Conservation (phyloP, 1,284 basidiomycete species). For the Abortiporus biennis region DNA sequence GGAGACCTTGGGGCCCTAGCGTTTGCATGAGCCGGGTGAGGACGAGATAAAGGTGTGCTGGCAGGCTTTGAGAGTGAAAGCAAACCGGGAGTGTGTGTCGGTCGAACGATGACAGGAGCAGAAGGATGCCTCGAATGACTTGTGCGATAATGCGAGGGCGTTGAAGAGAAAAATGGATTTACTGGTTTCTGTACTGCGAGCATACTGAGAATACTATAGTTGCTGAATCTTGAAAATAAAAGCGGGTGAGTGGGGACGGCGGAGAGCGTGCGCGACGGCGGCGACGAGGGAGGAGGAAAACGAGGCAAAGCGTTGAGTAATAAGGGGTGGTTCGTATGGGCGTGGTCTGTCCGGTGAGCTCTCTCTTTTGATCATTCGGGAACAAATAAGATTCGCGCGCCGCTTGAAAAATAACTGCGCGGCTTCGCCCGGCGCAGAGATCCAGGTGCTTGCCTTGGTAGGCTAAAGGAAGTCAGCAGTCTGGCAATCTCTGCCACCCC, state of each 20-base stretch:
- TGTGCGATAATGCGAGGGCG: conserved; percentile 34
- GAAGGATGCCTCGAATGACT: conserved; percentile 49
- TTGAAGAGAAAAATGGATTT: conserved; percentile 25
- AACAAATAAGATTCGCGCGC: too few relatives aligned
- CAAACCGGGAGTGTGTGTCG: conserved; percentile 65
- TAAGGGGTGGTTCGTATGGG: conserved; percentile 16
- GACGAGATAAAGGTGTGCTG: conserved; percentile 26
- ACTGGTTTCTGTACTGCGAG: conserved; percentile 60
- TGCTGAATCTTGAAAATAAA: conserved; percentile 22
- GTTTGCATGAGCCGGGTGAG: conserved; percentile 31
- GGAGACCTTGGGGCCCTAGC: conserved; percentile 27
- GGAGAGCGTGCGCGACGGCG: conserved; percentile 22
- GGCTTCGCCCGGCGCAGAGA: too few relatives aligned
- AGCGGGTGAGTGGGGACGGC: conserved; percentile 20
- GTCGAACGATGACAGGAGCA: conserved; percentile 62
- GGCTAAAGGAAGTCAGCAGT: too few relatives aligned
- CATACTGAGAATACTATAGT: too few relatives aligned
- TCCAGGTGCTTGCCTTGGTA: too few relatives aligned
- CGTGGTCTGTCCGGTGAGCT: neutral
- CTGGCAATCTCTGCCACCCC: too few relatives aligned
- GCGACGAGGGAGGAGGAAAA: conserved; percentile 18
- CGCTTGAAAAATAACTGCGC: too few relatives aligned
- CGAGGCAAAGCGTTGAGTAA: conserved; percentile 18
- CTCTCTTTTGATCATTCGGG: neutral
- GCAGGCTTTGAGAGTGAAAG: conserved; percentile 61